Conservation (phyloP, 495 filamentous ascomycete species). For the Neurospora africana region DNA sequence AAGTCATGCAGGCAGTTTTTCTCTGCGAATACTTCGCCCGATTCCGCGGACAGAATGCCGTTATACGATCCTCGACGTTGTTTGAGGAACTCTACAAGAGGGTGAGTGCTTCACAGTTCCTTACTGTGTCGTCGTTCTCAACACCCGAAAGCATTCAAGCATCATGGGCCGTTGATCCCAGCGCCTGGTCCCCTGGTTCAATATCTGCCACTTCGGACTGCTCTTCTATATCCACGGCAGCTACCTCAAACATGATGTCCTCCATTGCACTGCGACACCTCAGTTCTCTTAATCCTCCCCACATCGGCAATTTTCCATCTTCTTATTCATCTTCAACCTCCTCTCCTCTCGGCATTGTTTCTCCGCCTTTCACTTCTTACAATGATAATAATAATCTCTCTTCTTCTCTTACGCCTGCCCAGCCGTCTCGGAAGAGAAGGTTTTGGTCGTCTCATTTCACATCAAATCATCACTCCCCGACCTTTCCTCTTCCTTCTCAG, state of each 20-base stretch:
- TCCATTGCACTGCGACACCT: constrained; percentile 12
- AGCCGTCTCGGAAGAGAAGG: constrained; percentile 5
- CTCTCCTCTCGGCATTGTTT: constrained; percentile 10
- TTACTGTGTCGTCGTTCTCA: constrained; percentile 18
- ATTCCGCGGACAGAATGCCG: constrained; percentile 40
- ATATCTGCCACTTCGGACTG: constrained; percentile 21
- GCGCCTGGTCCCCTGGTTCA: constrained; percentile 22
- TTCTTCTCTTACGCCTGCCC: constrained; percentile 5
- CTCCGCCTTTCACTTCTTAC: constrained; percentile 1
- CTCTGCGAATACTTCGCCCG: constrained; percentile 44
- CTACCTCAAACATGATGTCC: constrained; percentile 12
- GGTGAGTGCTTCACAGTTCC: constrained; percentile 33
- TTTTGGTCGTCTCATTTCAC: constrained; percentile 23
- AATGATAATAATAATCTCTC: constrained; percentile 13
- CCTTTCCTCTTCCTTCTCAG: constrained; percentile 12
- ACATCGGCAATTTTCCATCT: constrained; percentile 17
- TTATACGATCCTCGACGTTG: constrained; percentile 31
- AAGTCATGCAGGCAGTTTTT: constrained; percentile 45
- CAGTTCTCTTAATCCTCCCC: constrained; percentile 8
- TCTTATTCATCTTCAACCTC: constrained; percentile 12
- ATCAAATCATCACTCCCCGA: constrained; percentile 8
- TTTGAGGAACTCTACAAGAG: constrained; percentile 42
- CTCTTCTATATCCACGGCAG: constrained; percentile 20
- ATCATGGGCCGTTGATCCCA: constrained; percentile 26
- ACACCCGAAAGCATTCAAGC: constrained; percentile 10